A percentile compares a stretch with the other conserved stretches of the same genome.
phyloP scores from a whole-genome alignment of 164 flowering plant species.

The Akebia trifoliata region DNA sequence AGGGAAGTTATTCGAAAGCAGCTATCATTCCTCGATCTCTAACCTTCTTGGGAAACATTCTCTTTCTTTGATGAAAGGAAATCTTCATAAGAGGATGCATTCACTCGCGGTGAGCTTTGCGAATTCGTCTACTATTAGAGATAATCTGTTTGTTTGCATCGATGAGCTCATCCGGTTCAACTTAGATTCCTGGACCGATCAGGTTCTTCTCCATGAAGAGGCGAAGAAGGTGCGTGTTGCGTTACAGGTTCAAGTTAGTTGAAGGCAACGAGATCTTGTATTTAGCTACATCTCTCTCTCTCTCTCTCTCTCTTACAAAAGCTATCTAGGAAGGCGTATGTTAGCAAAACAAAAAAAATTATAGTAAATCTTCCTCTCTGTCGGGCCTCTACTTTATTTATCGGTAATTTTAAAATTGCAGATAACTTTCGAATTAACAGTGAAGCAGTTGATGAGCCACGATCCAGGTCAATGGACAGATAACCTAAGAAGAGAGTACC shows the following conservation, averaged over 20 bases:
- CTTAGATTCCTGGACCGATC: slow-evolving; percentile 56
- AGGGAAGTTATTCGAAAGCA: slow-evolving; percentile 79
- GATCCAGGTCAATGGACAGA: slow-evolving; percentile 95
- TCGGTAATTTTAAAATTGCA: too few relatives aligned
- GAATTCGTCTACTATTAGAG: slow-evolving; percentile 56
- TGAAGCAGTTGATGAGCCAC: slow-evolving; percentile 93
- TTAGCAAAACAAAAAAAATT: too few relatives aligned
- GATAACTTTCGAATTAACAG: slow-evolving; percentile 86
- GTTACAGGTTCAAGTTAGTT: too few relatives aligned
- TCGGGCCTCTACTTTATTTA: too few relatives aligned
- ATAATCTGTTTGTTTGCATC: slow-evolving; percentile 61
- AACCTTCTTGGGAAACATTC: slow-evolving; percentile 79
- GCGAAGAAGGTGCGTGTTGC: slow-evolving; percentile 76
- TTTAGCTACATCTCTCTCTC: too few relatives aligned
- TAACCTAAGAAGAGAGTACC: slow-evolving; percentile 72
- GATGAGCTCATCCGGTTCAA: slow-evolving; percentile 69
- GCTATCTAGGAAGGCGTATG: too few relatives aligned
- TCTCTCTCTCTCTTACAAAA: too few relatives aligned
- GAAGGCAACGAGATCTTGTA: too few relatives aligned
- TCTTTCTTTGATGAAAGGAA: slow-evolving; percentile 75
- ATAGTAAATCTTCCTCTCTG: too few relatives aligned
- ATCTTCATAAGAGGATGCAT: slow-evolving; percentile 76
- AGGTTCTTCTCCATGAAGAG: slow-evolving; percentile 75
- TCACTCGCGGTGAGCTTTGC: slow-evolving; percentile 89
- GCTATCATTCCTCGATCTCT: slow-evolving; percentile 83